Percentiles rank a stretch among this genome's conserved stretches.
Conservation (phyloP, 495 filamentous ascomycete species). For the Penicillium maclennaniae region DNA sequence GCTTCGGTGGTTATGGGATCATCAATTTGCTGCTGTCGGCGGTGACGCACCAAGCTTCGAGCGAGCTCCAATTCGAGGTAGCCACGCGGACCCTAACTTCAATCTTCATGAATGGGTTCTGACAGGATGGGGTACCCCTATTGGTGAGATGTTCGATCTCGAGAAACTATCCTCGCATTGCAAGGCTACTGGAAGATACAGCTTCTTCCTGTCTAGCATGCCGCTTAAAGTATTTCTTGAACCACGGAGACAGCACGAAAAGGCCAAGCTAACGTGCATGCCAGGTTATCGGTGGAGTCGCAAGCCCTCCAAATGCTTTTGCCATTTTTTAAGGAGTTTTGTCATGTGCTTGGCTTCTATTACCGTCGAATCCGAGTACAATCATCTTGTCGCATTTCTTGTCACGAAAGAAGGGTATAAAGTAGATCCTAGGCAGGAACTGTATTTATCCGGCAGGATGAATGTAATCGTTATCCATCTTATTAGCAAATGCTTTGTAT, state of each 20-base stretch:
- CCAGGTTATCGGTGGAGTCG: constrained; percentile 41
- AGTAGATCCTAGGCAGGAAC: no score
- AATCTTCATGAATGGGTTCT: constrained; percentile 49
- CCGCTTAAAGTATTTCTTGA: constrained; percentile 42
- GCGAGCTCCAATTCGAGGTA: constrained; percentile 24
- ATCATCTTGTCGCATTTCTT: no score
- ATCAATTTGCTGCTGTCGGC: constrained; percentile 46
- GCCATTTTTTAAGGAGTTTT: constrained; percentile 32
- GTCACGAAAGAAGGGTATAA: no score
- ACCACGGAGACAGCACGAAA: no score
- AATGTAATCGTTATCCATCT: no score
- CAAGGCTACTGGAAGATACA: constrained; percentile 39
- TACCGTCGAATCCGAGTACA: not conserved
- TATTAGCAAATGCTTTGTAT: not conserved
- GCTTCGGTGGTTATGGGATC: constrained; percentile 43
- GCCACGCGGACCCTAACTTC: constrained; percentile 18
- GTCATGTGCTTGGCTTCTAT: not conserved
- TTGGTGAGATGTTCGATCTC: constrained; percentile 56
- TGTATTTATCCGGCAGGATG: no score
- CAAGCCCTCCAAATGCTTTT: constrained; percentile 40
- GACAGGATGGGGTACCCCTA: constrained; percentile 51
- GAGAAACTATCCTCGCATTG: constrained; percentile 45
- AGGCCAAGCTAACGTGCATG: no score
- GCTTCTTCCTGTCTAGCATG: constrained; percentile 51
- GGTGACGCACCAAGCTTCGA: constrained; percentile 38